Base-by-base conservation (phyloP, 2,329 filamentous ascomycete species). In the Alternaria triticimaculans region DNA sequence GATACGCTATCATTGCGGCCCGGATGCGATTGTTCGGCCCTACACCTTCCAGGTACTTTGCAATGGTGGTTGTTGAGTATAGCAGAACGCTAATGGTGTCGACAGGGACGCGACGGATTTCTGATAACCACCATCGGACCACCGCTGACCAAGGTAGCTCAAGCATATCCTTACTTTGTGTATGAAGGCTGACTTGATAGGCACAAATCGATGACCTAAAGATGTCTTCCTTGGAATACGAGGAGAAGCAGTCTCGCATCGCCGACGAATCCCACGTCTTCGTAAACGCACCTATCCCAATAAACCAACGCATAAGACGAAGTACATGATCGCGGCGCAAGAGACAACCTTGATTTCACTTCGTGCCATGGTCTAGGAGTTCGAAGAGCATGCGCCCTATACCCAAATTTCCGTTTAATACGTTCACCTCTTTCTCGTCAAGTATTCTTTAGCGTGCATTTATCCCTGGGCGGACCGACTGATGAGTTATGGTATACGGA, bases 141-240 rank as follows among this genome's bases (percentile, higher is more conserved):
- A 23, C 75, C 80, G 28, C 70, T 82, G 66, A 82, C 80, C n/a
- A 79, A 81, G 75, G 80, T 82, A 76, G 44, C 28, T 15, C 11
- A 11, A 44, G 6, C 49, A 21, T 18, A 11, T 7, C 7, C 21
- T 9, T 11, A 6, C 6, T 21, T 51, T 11, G 15, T 15, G 18
- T 23, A 15, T 46, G 23, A 57, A 49, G 15, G 23, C 72, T 75
- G 59, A 77, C 43, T 9, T 18, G 8, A 15, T 48, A 82, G 80
- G 80, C 79, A 18, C 80, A 82, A 75, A 81, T 82, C 64, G 74
- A 82, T 25, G 80, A 82, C 60, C 64, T 82, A 55, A 81, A 81
- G 63, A 60, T 75, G 30, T 78, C 79, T 0, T 82, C 80, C 5
- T 72, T 66, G 45, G 78, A 80, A 26, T 82, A 81, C 69, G 80